Evolutionary conservation across 2,329 filamentous ascomycete genomes (phyloP), one percentile per base, ranked within the genome.

Genomic region (Exserohilum rostratum): DNA sequence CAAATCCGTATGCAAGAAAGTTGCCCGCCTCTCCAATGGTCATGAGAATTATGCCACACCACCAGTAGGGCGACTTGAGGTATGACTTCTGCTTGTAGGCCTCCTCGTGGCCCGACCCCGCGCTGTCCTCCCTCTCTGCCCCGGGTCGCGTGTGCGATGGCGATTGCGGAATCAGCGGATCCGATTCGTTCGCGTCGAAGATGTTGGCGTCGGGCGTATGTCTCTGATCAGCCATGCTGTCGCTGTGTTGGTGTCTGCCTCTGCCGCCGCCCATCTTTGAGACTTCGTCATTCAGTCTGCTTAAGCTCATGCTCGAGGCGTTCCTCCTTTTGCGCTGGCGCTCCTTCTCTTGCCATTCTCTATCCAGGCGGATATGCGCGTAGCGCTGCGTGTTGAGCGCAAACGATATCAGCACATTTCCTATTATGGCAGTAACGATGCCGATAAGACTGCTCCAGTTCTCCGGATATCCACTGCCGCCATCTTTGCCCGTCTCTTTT

Each of bases 381-480:
- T 98, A 98, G 62, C 95, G 87, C 77, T 99, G 95, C 45, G 96
- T 93, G 72, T 99, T 99, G 57, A 99, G 85, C 11, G 95, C 95
- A 60, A 99, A 87, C 0, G 93, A 96, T 63, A 99, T 98, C 48
- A 99, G 83, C 30, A 97, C 81, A 69, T 99, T 99, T 51, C 95
- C 95, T 46, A 89, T 84, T 68, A 99, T 96, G 46, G 95, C 93
- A 2, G 93, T 96, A 49, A 93, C 78, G 69, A 99, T 97, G 66
- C 95, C 95, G 70, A 99, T 98, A 49, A 98, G 81, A 22, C 92
- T 96, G 42, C 92, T 96, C 93, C 93, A 98, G 60, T 75, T 75
- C 57, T 76, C 76, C 17, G 61, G 51, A 44, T 68, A 67, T 42
- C 55, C 57, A 17, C 37, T 44, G 7, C 40, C 50, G 30, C 37